Evolutionary conservation across 768 basidiomycete genomes (phyloP).

Genomic region (Lentinus tigrinus): DNA sequence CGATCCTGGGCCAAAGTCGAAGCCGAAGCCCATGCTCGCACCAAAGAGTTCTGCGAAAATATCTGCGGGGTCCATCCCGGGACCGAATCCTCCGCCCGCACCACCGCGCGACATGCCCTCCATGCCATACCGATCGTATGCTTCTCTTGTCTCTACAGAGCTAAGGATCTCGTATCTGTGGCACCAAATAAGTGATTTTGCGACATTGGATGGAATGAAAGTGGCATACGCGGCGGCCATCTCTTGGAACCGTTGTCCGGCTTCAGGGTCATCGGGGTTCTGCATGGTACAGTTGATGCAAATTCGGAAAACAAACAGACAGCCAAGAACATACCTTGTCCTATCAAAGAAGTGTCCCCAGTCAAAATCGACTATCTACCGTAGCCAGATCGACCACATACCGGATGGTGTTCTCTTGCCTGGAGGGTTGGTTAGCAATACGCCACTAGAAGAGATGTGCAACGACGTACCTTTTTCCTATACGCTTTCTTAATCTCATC

Average conservation of each 20-base stretch:
- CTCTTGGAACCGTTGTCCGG: constrained; percentile 82
- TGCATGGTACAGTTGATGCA: constrained; percentile 30
- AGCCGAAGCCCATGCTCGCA: constrained; percentile 61
- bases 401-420: constrained; percentile 89
- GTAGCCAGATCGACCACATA: constrained; percentile 37
- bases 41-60: constrained; percentile 77
- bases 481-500: constrained; percentile 95
- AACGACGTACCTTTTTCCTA: constrained; percentile 70
- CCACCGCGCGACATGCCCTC: constrained; percentile 57
- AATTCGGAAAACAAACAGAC: not conserved
- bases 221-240: constrained; percentile 79
- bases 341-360: constrained; percentile 34
- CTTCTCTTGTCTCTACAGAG: constrained; percentile 62
- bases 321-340: constrained; percentile 55
- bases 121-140: constrained; percentile 76
- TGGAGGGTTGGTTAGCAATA: constrained; percentile 32
- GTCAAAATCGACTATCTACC: not conserved
- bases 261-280: constrained; percentile 88
- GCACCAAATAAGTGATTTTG: not conserved
- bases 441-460: not conserved
- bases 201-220: not conserved
- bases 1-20: constrained; percentile 48
- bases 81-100: constrained; percentile 31
- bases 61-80: constrained; percentile 60
- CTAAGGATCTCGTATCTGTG: constrained; percentile 79